Conservation (phyloP, 495 filamentous ascomycete species). For the Wilcoxina mikolae region DNA sequence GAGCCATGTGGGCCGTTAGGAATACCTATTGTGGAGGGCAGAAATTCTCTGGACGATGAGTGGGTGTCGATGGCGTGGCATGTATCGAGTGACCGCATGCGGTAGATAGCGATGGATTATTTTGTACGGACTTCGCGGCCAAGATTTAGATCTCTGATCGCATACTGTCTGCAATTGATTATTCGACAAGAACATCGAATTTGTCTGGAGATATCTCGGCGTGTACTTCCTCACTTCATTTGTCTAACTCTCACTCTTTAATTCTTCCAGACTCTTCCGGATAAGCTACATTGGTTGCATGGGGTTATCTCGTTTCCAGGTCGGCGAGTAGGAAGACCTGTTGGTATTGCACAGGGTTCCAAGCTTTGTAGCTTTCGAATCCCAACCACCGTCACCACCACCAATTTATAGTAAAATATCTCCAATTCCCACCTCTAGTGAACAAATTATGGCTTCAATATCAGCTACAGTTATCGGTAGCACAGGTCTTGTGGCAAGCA, state of each 20-base stretch:
- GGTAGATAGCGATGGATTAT: background rate
- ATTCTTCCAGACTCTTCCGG: too few relatives aligned
- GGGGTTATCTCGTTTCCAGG: background rate
- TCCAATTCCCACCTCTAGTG: background rate
- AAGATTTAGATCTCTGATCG: too few relatives aligned
- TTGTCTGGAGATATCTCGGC: too few relatives aligned
- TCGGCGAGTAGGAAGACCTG: background rate
- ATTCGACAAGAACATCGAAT: too few relatives aligned
- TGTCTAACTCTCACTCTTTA: too few relatives aligned
- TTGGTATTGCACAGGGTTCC: background rate
- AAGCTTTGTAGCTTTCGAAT: background rate
- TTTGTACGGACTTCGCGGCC: background rate
- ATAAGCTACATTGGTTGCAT: background rate
- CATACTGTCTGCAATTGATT: too few relatives aligned
- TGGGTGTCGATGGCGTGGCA: background rate
- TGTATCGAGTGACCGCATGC: background rate
- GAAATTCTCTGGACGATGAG: background rate
- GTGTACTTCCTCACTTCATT: too few relatives aligned
- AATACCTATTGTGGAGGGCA: background rate
- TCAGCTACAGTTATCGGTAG: constrained; percentile 15
- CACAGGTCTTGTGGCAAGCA: constrained; percentile 22
- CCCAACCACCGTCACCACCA: background rate
- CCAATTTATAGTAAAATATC: background rate
- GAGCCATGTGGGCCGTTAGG: background rate
- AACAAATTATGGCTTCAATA: background rate